Evolutionary conservation across 176 grass and related monocot species (phyloP), one percentile per base, ranked within the genome.

Genomic region (Phyllostachys edulis): DNA sequence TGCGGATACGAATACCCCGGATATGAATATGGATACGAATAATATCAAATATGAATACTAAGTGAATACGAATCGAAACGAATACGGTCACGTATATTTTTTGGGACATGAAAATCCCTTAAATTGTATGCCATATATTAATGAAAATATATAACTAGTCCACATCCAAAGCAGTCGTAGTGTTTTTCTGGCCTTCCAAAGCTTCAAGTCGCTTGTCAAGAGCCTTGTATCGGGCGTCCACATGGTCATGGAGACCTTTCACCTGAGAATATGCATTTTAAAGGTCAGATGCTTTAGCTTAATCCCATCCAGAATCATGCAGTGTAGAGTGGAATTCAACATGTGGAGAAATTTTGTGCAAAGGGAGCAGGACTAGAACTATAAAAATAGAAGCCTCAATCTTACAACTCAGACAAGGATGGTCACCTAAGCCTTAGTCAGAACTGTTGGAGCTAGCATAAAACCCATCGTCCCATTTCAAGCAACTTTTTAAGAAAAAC

Each of bases 151-250:
- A n/a, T n/a, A n/a, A n/a, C n/a, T n/a, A n/a, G 13, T 80, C 86
- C 68, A 73, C 54, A 54, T 78, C 78, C 9, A 32, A 26, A 83
- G 76, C 76, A 70, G 79, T 3, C 69, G 55, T 82, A 17, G 54
- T 20, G 62, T 80, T 76, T 69, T 85, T 85, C 73, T 83, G 90
- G 20, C 50, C 87, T 87, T 95, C 96, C 90, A 98, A 69, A 63
- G 84, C 73, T 32, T 79, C 71, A 78, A 95, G 69, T 42, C 91
- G 87, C 29, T 85, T 77, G 62, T 95, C 91, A 44, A 98, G 78
- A 85, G 82, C 80, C 65, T 78, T 82, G 82, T 90, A 93, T 21
- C 59, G 81, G 59, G 87, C 77, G 1, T 98, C 93, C 2, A 83
- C 26, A 9, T 78, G 82, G 36, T 90, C 84, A 24, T 91, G 87